These are phyloP conservation scores for Dictyostelium capitatum DNA, from an alignment of 78 protist genomes.

Conservation along the genomic window DNA sequence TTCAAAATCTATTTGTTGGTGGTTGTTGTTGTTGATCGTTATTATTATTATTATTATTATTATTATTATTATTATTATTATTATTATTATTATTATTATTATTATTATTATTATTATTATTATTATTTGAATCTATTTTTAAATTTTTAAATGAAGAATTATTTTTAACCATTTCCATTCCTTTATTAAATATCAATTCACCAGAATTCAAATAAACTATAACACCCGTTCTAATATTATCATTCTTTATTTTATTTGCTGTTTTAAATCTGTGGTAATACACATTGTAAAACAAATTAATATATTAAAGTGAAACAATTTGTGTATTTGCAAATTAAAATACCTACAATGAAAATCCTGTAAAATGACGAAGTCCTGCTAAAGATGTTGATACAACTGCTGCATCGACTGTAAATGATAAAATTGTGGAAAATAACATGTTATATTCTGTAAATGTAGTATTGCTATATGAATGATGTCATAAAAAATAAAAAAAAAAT, in stretches of 20 bases:
- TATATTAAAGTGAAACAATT: too few relatives aligned
- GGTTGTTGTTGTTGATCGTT: neutral
- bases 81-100: neutral
- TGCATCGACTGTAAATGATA: conserved; percentile 20
- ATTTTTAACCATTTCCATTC: conserved; percentile 10
- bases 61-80: neutral
- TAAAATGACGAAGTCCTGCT: conserved; percentile 12
- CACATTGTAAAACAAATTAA: too few relatives aligned
- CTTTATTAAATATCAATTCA: conserved; percentile 31
- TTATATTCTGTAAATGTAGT: neutral
- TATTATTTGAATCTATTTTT: neutral
- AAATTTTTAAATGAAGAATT: neutral
- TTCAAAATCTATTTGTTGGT: too few relatives aligned
- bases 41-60: neutral
- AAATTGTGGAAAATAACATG: neutral
- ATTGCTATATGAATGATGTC: neutral
- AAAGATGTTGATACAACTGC: neutral
- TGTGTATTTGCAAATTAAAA: too few relatives aligned
- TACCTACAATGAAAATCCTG: conserved; percentile 25
- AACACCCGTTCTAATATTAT: conserved; percentile 10
- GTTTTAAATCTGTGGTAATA: neutral
- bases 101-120: neutral
- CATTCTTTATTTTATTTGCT: conserved; percentile 34
- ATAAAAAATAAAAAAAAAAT: neutral
- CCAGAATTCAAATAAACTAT: conserved; percentile 53